phyloP scores from a whole-genome alignment of 192 early-diverging fungal species.

The Mortierella hygrophila region DNA sequence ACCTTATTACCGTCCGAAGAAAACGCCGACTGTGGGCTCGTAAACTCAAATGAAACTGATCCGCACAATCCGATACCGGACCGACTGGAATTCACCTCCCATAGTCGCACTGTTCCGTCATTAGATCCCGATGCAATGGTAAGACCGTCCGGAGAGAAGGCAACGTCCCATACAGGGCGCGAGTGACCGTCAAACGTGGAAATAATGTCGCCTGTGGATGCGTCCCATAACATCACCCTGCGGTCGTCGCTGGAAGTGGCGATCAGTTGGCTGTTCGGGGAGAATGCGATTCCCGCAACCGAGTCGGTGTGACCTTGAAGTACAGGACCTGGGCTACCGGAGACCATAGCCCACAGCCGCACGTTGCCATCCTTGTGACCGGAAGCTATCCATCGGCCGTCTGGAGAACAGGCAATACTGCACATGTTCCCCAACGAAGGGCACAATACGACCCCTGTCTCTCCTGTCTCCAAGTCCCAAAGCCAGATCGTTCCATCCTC shows the following conservation, averaged over 20 bases:
- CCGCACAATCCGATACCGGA: not conserved
- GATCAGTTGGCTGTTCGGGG: not conserved
- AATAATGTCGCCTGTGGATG: not conserved
- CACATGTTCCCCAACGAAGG: not conserved
- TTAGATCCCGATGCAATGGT: not conserved
- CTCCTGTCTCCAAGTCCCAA: not conserved
- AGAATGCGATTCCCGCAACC: not conserved
- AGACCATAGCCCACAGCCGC: conserved; percentile 1
- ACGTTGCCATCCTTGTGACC: not conserved
- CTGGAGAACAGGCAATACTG: not conserved
- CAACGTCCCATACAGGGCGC: not conserved
- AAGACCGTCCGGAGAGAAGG: not conserved
- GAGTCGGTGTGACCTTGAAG: not conserved
- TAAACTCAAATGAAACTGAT: not conserved
- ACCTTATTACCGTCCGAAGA: not conserved
- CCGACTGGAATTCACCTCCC: not conserved
- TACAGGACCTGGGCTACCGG: not conserved
- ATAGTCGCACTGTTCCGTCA: not conserved
- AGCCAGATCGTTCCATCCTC: not conserved
- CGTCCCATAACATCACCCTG: conserved; percentile 3
- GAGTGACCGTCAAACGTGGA: not conserved
- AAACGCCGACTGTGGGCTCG: no score
- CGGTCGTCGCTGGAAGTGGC: not conserved
- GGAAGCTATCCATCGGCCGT: not conserved
- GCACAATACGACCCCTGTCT: no score